phyloP scores from a whole-genome alignment of 371 early-diverging fungal species.

The Circinella umbellata region DNA sequence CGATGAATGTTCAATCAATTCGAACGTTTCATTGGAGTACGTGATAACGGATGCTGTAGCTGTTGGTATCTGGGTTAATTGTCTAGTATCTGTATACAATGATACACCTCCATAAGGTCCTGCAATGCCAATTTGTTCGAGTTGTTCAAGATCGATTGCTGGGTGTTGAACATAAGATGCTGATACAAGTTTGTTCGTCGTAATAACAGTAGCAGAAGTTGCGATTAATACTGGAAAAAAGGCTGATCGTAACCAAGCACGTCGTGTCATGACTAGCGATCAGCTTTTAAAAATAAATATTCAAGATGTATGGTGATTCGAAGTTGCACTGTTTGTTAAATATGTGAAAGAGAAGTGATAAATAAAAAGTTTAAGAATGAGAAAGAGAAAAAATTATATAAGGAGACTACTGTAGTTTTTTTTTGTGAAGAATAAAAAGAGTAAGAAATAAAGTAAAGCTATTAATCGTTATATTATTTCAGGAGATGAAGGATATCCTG shows the following conservation, averaged over 20 bases:
- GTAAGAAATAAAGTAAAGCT: constrained; percentile 1
- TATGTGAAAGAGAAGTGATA: background rate
- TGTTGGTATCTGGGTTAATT: constrained; percentile 37
- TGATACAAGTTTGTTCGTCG: background rate
- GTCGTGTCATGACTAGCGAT: constrained; percentile 10
- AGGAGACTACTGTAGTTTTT: background rate
- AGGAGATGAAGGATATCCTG: constrained; percentile 19
- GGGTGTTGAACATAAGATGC: constrained; percentile 42
- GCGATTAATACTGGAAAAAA: background rate
- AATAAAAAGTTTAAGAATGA: background rate
- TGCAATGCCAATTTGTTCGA: constrained; percentile 43
- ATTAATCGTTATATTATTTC: constrained; percentile 16
- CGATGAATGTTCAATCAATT: constrained; percentile 38
- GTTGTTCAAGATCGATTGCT: constrained; percentile 36
- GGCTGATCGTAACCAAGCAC: constrained; percentile 1
- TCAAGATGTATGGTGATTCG: too few relatives aligned
- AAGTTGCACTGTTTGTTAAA: background rate
- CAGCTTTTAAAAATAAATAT: background rate
- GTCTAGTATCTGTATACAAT: constrained; percentile 41
- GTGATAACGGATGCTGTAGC: constrained; percentile 42
- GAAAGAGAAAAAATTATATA: background rate
- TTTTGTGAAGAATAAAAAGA: constrained; percentile 4
- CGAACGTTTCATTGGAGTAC: constrained; percentile 38
- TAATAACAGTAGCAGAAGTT: background rate
- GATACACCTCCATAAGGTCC: constrained; percentile 52